Conservation (phyloP, 768 basidiomycete genomes). For the Tricholoma sp. region DNA sequence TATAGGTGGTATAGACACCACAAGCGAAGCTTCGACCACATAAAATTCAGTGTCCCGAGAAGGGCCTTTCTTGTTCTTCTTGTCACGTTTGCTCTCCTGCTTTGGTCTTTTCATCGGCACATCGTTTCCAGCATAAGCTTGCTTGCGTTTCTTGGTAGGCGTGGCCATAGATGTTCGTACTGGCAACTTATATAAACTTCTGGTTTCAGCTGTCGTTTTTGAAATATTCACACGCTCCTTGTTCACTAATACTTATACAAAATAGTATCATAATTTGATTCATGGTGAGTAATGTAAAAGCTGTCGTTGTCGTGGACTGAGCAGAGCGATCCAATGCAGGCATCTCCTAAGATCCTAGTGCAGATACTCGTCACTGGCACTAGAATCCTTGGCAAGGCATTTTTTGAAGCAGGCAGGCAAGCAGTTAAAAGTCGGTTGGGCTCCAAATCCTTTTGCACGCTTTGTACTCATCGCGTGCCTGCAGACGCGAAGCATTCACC, state of each 20-base stretch:
- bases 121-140: slow-evolving; percentile 18
- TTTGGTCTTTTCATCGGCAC: slow-evolving; percentile 31
- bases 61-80: slow-evolving; percentile 34
- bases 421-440: slow-evolving; percentile 80
- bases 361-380: slow-evolving; percentile 76
- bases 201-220: slow-evolving; percentile 4
- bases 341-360: slow-evolving; percentile 72
- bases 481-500: slow-evolving; percentile 83
- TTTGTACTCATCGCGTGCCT: neutral
- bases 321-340: slow-evolving; percentile 35
- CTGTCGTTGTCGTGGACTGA: neutral
- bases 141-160: slow-evolving; percentile 48
- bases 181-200: too few relatives aligned
- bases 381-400: slow-evolving; percentile 87
- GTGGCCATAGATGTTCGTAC: slow-evolving; percentile 17
- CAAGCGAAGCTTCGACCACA: slow-evolving; percentile 57
- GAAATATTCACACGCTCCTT: slow-evolving; percentile 9
- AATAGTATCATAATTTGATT: neutral
- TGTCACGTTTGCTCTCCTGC: slow-evolving; percentile 28
- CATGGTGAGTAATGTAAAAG: slow-evolving; percentile 10
- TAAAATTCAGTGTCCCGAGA: slow-evolving; percentile 49
- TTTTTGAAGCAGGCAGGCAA: slow-evolving; percentile 85
- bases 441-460: neutral
- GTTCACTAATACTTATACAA: neutral
- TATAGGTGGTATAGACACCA: slow-evolving; percentile 74